Evolutionary conservation across 2,329 filamentous ascomycete species (phyloP).

Genomic region (Stachybotrys chlorohalonatus): DNA sequence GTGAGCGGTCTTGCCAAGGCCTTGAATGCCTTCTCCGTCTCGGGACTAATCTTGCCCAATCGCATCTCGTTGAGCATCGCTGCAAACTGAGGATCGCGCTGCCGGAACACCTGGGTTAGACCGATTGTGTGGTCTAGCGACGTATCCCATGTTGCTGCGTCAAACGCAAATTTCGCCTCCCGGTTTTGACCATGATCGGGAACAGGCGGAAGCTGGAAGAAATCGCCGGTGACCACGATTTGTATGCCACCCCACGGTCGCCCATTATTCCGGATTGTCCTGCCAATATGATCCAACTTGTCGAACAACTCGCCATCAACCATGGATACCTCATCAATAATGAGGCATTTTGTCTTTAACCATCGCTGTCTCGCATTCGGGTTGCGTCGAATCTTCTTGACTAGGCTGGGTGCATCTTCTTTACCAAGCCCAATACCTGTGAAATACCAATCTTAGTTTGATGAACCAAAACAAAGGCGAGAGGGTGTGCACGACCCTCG

Average conservation of each 20-base stretch:
- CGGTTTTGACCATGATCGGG: conserved; percentile 60
- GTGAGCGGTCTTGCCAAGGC: conserved; percentile 60
- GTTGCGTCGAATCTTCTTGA: conserved; percentile 87
- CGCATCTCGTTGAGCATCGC: conserved; percentile 98
- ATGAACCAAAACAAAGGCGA: not conserved
- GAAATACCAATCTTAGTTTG: conserved; percentile 1
- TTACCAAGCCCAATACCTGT: conserved; percentile 78
- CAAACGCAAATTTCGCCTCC: conserved; percentile 82
- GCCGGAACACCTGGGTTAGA: conserved; percentile 90
- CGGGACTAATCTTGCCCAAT: conserved; percentile 68
- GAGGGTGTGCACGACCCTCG: not conserved
- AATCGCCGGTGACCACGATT: conserved; percentile 90
- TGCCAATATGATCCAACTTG: conserved; percentile 83
- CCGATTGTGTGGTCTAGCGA: conserved; percentile 94
- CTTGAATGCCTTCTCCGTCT: conserved; percentile 70
- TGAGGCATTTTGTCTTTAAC: conserved; percentile 76
- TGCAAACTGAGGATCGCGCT: conserved; percentile 82
- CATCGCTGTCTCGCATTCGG: conserved; percentile 81
- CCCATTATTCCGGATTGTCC: conserved; percentile 80
- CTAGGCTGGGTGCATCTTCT: conserved; percentile 67
- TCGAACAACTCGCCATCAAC: conserved; percentile 96
- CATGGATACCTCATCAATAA: conserved; percentile 97
- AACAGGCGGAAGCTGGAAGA: conserved; percentile 94
- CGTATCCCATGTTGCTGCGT: conserved; percentile 84
- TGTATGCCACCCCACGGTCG: conserved; percentile 94